Evolutionary conservation across 768 basidiomycete genomes (phyloP).

Genomic region (Xanthoconium stramineum): DNA sequence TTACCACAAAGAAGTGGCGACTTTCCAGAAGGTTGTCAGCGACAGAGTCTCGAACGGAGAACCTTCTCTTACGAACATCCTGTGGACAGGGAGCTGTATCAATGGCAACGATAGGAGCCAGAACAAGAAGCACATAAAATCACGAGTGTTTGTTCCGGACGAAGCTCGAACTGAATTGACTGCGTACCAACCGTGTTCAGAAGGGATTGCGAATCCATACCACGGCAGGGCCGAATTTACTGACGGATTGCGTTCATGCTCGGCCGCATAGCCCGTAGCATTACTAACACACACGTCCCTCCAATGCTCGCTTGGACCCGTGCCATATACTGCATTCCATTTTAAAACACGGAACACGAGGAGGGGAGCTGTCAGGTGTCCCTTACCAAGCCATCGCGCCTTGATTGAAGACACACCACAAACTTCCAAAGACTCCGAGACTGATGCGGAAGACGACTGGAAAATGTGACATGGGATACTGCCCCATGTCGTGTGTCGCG

Average conservation of each 20-base stretch:
- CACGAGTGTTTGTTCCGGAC: slow-evolving; percentile 70
- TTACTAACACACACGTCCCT: slow-evolving; percentile 71
- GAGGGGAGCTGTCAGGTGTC: slow-evolving; percentile 25
- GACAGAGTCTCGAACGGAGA: not conserved
- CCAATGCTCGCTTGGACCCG: slow-evolving; percentile 79
- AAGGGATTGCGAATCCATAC: not conserved
- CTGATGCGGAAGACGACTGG: slow-evolving; percentile 73
- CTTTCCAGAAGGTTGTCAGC: slow-evolving; percentile 32
- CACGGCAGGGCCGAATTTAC: slow-evolving; percentile 22
- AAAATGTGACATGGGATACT: slow-evolving; percentile 69
- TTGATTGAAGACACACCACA: slow-evolving; percentile 79
- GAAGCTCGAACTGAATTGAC: slow-evolving; percentile 71
- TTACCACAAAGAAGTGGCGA: slow-evolving; percentile 77
- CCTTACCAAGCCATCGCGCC: slow-evolving; percentile 67
- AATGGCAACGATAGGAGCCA: slow-evolving; percentile 78
- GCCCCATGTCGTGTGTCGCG: slow-evolving; percentile 72
- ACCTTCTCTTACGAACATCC: slow-evolving; percentile 50
- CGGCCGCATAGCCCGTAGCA: slow-evolving; percentile 77
- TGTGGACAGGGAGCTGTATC: slow-evolving; percentile 81
- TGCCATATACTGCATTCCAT: slow-evolving; percentile 58
- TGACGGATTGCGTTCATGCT: slow-evolving; percentile 62
- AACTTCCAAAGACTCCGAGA: slow-evolving; percentile 73
- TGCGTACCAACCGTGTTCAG: slow-evolving; percentile 24
- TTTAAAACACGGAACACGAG: slow-evolving; percentile 16
- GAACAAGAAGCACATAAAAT: slow-evolving; percentile 81